A percentile compares a stretch with the other conserved stretches of the same genome.
These are phyloP conservation scores for Aplosporella prunicola DNA, from an alignment of 2,329 filamentous ascomycete species.

Conservation along the genomic window DNA sequence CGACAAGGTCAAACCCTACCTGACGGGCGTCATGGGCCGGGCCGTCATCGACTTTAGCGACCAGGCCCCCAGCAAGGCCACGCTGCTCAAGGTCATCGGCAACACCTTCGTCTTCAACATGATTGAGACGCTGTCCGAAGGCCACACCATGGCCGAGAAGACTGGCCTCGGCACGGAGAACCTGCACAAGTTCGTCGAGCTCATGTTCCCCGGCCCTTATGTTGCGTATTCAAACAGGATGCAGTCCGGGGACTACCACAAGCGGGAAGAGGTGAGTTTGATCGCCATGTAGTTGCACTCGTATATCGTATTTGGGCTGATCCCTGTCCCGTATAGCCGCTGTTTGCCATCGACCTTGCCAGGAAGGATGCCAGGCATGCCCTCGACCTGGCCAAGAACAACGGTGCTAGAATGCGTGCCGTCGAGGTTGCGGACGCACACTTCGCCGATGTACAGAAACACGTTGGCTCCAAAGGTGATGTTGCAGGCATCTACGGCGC, in stretches of 20 bases:
- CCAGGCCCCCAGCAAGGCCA: constrained; percentile 58
- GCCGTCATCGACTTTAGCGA: constrained; percentile 61
- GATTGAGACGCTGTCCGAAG: constrained; percentile 70
- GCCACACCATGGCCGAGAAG: constrained; percentile 71
- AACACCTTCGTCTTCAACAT: constrained; percentile 82
- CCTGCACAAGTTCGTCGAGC: constrained; percentile 61
- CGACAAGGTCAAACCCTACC: constrained; percentile 58
- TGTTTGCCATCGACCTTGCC: constrained; percentile 75
- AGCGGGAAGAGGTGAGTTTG: constrained; percentile 47
- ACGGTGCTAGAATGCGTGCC: constrained; percentile 54
- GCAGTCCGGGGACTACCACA: constrained; percentile 65
- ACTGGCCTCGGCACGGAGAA: constrained; percentile 61
- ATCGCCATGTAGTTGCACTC: not conserved
- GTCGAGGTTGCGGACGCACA: constrained; percentile 60
- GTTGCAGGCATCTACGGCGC: constrained; percentile 77
- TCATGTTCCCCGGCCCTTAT: constrained; percentile 68
- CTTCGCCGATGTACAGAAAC: constrained; percentile 58
- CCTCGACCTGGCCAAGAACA: constrained; percentile 51
- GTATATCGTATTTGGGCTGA: not conserved
- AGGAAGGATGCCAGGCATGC: constrained; percentile 76
- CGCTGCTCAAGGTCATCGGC: constrained; percentile 70
- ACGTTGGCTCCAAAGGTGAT: constrained; percentile 63
- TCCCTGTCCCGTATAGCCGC: constrained; percentile 50
- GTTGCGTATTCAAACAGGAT: constrained; percentile 66
- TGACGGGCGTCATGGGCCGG: constrained; percentile 61